Base-by-base conservation (phyloP, 2,329 filamentous ascomycete genomes). In the Tolypocladium nubicola region DNA sequence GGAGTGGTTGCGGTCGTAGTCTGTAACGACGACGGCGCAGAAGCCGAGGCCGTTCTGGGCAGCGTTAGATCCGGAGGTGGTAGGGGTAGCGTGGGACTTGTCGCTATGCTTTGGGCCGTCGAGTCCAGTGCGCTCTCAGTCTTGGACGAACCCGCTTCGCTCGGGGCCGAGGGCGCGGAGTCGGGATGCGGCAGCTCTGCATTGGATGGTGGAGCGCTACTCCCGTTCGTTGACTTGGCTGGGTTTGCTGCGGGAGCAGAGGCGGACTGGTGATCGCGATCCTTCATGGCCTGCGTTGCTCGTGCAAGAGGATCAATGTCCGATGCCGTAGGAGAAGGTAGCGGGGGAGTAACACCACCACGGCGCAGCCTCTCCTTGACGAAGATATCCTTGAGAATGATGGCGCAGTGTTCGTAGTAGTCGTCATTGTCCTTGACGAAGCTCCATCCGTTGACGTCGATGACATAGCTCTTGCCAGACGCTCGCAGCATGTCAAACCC, bases 381-480 rank as follows among this genome's bases (percentile, higher is more conserved):
- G 63, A 99, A 97, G 68, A 95, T 89, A 8, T 94, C 87, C 67
- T 86, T 89, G 55, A 99, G 76, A 53, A 97, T 96, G 59, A 79
- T 86, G 26, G 94, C 85, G 64, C 88, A 94, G 67, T 90, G 90
- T 67, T 97, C 89, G 70, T 99, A 99, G 72, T 99, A 99, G 60
- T 96, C 92, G 61, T 97, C 93, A 66, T 99, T 99, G 71, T 99
- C 95, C 71, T 99, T 99, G 71, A 99, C 94, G 67, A 99, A 99
- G 68, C 93, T 97, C 95, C 95, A 99, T 14, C 94, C 94, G 70
- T 99, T 99, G 65, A 99, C 94, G 66, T 99, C 94, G 63, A 99
- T 99, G 53, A 99, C 94, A 73, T 90, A 99, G 70, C 93, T 97
- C 70, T 90, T 90, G 19, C 91, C 90, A 54, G 85, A 86, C 14